Evolutionary conservation across 169 alveolate species (phyloP).

Genomic region (Plasmodium relictum): DNA sequence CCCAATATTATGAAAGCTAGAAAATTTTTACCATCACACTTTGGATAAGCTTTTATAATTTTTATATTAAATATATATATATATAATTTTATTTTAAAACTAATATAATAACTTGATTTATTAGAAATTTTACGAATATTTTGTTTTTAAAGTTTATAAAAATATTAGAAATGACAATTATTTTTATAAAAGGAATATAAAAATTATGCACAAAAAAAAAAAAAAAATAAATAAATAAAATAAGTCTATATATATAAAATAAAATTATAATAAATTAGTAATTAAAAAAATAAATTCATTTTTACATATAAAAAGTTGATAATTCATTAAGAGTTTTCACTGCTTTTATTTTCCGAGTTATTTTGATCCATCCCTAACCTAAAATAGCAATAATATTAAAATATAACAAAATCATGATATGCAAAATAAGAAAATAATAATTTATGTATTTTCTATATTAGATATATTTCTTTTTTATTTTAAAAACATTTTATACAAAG

Average conservation of each 20-base stretch:
- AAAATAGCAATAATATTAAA: not conserved
- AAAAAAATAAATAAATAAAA: not conserved
- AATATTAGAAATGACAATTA: not conserved
- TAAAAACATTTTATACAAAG: not conserved
- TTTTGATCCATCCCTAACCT: conserved; percentile 24
- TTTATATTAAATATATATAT: not conserved
- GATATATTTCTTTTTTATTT: no score
- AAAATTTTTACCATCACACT: conserved; percentile 77
- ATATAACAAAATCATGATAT: no score
- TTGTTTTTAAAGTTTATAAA: not conserved
- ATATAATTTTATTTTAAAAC: not conserved
- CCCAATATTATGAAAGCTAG: conserved; percentile 84
- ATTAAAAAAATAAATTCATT: not conserved
- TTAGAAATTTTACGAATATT: not conserved
- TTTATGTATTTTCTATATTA: not conserved
- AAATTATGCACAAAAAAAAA: not conserved
- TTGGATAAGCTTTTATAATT: conserved; percentile 52
- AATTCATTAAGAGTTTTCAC: conserved; percentile 10
- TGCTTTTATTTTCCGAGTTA: not conserved
- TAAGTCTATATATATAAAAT: not conserved
- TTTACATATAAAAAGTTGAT: not conserved
- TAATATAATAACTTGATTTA: not conserved
- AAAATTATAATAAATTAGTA: not conserved
- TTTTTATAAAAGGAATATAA: not conserved
- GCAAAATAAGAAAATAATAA: no score